Conservation (phyloP, 1,139 yeast species). For the Ogataea hybrid region DNA sequence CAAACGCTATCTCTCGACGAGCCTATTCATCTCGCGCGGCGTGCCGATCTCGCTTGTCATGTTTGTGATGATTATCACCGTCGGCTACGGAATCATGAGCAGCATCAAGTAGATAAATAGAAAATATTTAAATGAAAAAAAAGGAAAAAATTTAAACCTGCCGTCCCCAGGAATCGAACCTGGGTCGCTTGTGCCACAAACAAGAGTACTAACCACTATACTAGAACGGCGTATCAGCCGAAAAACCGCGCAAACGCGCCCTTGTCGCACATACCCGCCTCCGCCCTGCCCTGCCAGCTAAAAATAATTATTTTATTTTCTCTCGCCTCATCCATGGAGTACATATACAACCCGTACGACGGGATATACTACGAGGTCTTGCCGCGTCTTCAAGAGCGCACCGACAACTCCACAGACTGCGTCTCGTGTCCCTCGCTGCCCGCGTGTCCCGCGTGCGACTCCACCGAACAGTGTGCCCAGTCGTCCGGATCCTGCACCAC, state of each 20-base stretch:
- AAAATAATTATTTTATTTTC: background rate
- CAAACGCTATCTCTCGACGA: constrained; percentile 61
- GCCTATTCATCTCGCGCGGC: constrained; percentile 68
- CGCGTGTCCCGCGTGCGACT: constrained; percentile 53
- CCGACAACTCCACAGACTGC: constrained; percentile 33
- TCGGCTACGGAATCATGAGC: constrained; percentile 68
- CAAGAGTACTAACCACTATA: constrained; percentile 27
- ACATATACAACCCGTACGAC: constrained; percentile 3
- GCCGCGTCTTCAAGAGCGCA: constrained; percentile 1
- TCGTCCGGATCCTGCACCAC: constrained; percentile 51
- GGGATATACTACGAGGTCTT: constrained; percentile 12
- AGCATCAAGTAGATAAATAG: constrained; percentile 20
- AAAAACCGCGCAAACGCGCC: background rate
- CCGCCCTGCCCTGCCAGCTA: background rate
- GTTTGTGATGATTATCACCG: constrained; percentile 53
- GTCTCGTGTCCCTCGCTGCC: constrained; percentile 45
- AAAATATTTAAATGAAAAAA: background rate
- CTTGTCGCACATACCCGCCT: background rate
- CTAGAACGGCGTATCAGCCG: constrained; percentile 20
- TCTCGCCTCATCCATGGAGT: constrained; percentile 1
- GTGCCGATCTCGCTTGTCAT: constrained; percentile 63
- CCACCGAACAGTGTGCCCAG: constrained; percentile 51
- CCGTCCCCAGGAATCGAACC: constrained; percentile 29
- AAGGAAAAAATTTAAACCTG: constrained; percentile 11
- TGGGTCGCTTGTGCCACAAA: constrained; percentile 27